A percentile compares a stretch with the other conserved stretches of the same genome.
Evolutionary conservation across 441 rosid genomes (phyloP).

Genomic region (Populus trichocarpa): DNA sequence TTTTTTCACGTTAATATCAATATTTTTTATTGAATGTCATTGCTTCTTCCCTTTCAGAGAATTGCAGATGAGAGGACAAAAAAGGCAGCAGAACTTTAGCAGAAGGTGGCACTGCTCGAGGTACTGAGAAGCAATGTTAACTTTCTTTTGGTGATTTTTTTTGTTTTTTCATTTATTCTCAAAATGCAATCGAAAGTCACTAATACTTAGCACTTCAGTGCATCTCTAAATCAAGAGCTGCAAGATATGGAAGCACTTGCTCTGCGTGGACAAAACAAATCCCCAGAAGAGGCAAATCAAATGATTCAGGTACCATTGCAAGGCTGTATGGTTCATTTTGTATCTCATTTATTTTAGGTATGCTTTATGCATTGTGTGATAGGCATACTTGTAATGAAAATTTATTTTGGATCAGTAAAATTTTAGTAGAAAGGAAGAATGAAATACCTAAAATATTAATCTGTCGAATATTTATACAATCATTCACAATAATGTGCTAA

Average conservation of each 20-base stretch:
- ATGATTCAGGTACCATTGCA: slow-evolving; percentile 65
- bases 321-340: neutral
- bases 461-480: neutral
- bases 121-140: slow-evolving; percentile 33
- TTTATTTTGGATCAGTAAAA: neutral
- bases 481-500: neutral
- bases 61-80: slow-evolving; percentile 89
- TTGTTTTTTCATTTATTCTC: no score
- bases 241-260: slow-evolving; percentile 89
- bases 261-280: slow-evolving; percentile 88
- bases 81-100: slow-evolving; percentile 88
- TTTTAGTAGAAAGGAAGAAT: no score
- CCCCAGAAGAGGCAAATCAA: slow-evolving; percentile 91
- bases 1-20: slow-evolving; percentile 3
- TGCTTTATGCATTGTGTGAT: neutral
- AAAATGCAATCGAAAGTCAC: neutral
- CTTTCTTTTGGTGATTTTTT: neutral
- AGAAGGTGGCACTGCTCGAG: slow-evolving; percentile 91
- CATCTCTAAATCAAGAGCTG: slow-evolving; percentile 90
- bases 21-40: slow-evolving; percentile 8
- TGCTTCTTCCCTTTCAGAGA: slow-evolving; percentile 51
- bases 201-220: slow-evolving; percentile 42
- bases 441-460: neutral
- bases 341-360: neutral
- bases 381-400: neutral